Evolutionary conservation across 306 rosid species (phyloP).

Genomic region (Lathyrus oleraceus): DNA sequence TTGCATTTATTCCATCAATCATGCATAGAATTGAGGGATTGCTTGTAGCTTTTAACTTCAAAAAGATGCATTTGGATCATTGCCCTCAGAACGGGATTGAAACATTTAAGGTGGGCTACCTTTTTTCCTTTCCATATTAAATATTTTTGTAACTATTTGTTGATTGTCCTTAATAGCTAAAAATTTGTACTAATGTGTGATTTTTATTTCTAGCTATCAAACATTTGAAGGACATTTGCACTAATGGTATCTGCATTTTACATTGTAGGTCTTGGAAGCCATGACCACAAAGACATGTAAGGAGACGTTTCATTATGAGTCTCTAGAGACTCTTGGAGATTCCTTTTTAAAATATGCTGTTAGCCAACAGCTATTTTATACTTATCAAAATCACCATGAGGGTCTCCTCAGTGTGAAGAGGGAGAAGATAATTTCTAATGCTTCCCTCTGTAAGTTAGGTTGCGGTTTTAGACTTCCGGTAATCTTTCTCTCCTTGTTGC

Average conservation of each 20-base stretch:
- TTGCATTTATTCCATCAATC: conserved; percentile 72
- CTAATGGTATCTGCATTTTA: conserved; percentile 17
- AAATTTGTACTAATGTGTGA: too few species aligned
- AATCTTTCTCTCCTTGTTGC: conserved; percentile 17
- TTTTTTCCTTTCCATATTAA: not conserved
- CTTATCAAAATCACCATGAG: conserved; percentile 59
- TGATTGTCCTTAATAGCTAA: not conserved
- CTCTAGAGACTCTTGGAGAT: conserved; percentile 91
- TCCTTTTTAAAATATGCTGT: conserved; percentile 83
- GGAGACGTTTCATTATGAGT: conserved; percentile 72
- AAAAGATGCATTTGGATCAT: conserved; percentile 56
- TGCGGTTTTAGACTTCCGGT: conserved; percentile 66
- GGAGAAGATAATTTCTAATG: conserved; percentile 70
- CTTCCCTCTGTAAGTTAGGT: conserved; percentile 62
- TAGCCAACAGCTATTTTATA: conserved; percentile 65
- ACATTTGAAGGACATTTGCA: conserved; percentile 4
- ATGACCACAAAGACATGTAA: conserved; percentile 69
- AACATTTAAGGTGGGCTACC: conserved; percentile 53
- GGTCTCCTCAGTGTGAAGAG: conserved; percentile 77
- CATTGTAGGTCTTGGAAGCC: conserved; percentile 80
- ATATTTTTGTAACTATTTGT: conserved; percentile 2
- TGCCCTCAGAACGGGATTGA: conserved; percentile 58
- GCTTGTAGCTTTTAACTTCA: conserved; percentile 65
- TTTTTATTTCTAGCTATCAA: too few species aligned
- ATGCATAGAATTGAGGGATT: conserved; percentile 77